Evolutionary conservation across 768 basidiomycete genomes (phyloP), one percentile per base, ranked within the genome.

Genomic region (Agrocybe chaxingu): DNA sequence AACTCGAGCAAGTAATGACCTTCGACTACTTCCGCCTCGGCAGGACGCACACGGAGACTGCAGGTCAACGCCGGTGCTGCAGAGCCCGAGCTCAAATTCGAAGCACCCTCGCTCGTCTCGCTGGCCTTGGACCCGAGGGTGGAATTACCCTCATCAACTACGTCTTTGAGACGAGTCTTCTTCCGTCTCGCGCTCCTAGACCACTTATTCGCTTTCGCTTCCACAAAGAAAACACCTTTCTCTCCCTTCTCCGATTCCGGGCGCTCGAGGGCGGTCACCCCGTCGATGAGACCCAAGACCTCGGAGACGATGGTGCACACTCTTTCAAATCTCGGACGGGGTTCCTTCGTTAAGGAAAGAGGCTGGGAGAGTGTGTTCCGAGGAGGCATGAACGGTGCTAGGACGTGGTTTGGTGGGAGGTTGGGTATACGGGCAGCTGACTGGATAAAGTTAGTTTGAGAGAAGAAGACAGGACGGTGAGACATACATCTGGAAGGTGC

Each of bases 401-500:
- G 59, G 0, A 74, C 51, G 1, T 76, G 67, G 29, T 77, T 66
- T 12, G 62, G 8, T 1, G 33, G 39, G 3, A 7, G 72, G 63
- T 57, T 49, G 18, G 54, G 11, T 36, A 73, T 68, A 4, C 70
- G 69, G 18, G 69, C 66, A 16, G 73, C 50, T 4, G 59, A 47
- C 72, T 75, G 51, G 3, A 39, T 32, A 7, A 38, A 16, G 47
- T 32, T 19, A 41, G 34, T 30, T 9, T 16, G 36, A 13, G 30
- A 49, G 16, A 24, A 3, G 31, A 10, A 2, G 24, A 4, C 24
- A 24, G 24, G 30, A 31, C 51, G 18, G 31, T 32, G 41, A 36
- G 33, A 19, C 18, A 10, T 34, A 94, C 96, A 55, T 97, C 92
- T 1, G 91, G 85, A 30, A 97, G 68, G 6, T 82, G 81, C 10